These are phyloP conservation scores for Fusarium keratoplasticum DNA, from an alignment of 2,329 filamentous ascomycete genomes.

Conservation along the genomic window DNA sequence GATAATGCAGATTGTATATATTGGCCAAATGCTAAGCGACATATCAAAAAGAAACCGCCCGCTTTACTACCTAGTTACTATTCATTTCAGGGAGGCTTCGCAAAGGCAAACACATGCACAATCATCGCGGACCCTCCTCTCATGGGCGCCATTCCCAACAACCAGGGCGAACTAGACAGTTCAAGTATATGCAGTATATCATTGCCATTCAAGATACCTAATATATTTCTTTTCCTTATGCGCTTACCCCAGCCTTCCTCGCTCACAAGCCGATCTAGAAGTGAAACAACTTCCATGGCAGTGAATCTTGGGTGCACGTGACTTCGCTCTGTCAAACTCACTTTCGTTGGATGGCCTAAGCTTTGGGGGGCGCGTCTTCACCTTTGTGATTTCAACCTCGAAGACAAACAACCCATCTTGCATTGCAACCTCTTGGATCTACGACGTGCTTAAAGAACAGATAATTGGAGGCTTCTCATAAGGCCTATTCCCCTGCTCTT, in stretches of 20 bases:
- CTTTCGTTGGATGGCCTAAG: conserved; percentile 10
- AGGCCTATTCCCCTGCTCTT: background rate
- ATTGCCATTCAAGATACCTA: background rate
- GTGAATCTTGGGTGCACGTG: conserved; percentile 30
- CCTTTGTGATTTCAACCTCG: conserved; percentile 20
- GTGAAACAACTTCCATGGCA: background rate
- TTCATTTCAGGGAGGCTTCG: background rate
- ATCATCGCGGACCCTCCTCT: background rate
- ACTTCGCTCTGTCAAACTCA: conserved; percentile 11
- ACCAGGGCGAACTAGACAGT: background rate
- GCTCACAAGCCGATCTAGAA: background rate
- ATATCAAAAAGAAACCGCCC: background rate
- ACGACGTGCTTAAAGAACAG: background rate
- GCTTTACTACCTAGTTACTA: background rate
- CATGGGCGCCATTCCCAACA: background rate
- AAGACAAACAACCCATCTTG: conserved; percentile 15
- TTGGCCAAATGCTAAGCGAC: background rate
- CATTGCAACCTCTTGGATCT: background rate
- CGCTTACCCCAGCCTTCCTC: background rate
- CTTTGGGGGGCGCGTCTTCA: conserved; percentile 13
- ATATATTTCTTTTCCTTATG: background rate
- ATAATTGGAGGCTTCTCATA: background rate
- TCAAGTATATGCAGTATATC: background rate
- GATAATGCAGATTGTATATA: background rate
- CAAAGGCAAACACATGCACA: background rate